These are phyloP conservation scores for Dactylellina cionopaga DNA, from an alignment of 2,329 filamentous ascomycete genomes.

Conservation along the genomic window DNA sequence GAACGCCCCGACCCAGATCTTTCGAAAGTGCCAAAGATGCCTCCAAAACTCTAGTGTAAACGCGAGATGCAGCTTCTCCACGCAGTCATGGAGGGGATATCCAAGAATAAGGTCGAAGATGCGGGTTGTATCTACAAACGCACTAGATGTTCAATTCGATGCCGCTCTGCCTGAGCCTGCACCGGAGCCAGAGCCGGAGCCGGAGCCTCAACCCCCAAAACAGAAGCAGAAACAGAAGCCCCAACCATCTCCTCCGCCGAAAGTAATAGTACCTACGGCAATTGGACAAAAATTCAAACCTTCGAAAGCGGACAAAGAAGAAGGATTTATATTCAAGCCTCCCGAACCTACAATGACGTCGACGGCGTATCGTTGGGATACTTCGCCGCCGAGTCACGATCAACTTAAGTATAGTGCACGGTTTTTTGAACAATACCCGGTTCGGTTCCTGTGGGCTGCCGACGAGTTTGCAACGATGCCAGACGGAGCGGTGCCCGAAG, in stretches of 20 bases:
- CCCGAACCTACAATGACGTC: constrained; percentile 48
- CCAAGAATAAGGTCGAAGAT: constrained; percentile 39
- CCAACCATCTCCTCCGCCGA: not conserved
- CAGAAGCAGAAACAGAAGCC: not conserved
- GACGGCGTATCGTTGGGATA: constrained; percentile 65
- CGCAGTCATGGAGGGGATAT: constrained; percentile 19
- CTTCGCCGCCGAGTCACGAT: constrained; percentile 61
- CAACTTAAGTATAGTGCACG: constrained; percentile 64
- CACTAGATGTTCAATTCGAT: not conserved
- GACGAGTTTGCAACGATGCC: constrained; percentile 71
- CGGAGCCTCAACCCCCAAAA: not conserved
- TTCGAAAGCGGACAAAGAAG: constrained; percentile 35
- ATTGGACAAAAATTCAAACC: constrained; percentile 44
- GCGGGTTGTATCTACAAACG: not conserved
- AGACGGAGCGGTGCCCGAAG: constrained; percentile 61
- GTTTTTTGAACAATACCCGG: constrained; percentile 64
- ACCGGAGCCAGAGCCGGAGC: not conserved
- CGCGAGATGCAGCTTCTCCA: constrained; percentile 43
- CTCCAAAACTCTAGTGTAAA: not conserved
- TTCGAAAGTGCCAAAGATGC: constrained; percentile 21
- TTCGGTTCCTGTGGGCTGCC: constrained; percentile 70
- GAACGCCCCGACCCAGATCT: constrained; percentile 21
- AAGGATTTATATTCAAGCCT: constrained; percentile 38
- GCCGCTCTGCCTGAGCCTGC: not conserved
- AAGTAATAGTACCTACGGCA: not conserved